These are phyloP conservation scores for Venturia aucupariae DNA, from an alignment of 2,329 filamentous ascomycete species.

Conservation along the genomic window DNA sequence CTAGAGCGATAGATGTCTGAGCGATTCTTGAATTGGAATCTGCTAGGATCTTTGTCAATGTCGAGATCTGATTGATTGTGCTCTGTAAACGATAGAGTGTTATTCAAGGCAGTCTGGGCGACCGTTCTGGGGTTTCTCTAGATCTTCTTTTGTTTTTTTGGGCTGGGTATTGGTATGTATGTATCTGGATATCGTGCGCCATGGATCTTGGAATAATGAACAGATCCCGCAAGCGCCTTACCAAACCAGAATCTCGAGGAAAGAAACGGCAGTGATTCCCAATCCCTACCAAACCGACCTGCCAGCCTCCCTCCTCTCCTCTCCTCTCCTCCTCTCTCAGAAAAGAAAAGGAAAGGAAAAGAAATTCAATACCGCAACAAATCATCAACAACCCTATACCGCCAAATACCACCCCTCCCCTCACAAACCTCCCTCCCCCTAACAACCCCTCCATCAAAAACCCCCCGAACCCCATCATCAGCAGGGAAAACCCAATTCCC, in stretches of 20 bases:
- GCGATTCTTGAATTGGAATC: no score
- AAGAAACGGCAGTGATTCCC: not conserved
- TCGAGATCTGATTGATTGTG: no score
- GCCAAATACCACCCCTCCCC: not conserved
- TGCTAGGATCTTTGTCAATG: no score
- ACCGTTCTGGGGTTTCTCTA: no score
- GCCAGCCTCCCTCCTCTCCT: no score
- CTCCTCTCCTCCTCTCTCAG: no score
- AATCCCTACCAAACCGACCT: not conserved
- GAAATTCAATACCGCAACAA: not conserved
- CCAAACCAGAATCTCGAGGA: no score
- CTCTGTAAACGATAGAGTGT: no score
- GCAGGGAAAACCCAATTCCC: constrained; percentile 12
- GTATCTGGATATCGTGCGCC: not conserved
- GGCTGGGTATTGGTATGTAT: no score
- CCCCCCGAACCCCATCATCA: constrained; percentile 2
- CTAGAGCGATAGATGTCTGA: no score
- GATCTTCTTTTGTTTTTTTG: no score
- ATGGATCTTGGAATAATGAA: not conserved
- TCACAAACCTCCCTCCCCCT: constrained; percentile 7
- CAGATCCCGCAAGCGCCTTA: not conserved
- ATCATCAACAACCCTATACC: not conserved
- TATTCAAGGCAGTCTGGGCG: no score
- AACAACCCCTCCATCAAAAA: not conserved
- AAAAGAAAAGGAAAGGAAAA: not conserved